Evolutionary conservation across 176 grass and related monocot genomes (phyloP), one percentile per base, ranked within the genome.

Genomic region (Zoysia pacifica): DNA sequence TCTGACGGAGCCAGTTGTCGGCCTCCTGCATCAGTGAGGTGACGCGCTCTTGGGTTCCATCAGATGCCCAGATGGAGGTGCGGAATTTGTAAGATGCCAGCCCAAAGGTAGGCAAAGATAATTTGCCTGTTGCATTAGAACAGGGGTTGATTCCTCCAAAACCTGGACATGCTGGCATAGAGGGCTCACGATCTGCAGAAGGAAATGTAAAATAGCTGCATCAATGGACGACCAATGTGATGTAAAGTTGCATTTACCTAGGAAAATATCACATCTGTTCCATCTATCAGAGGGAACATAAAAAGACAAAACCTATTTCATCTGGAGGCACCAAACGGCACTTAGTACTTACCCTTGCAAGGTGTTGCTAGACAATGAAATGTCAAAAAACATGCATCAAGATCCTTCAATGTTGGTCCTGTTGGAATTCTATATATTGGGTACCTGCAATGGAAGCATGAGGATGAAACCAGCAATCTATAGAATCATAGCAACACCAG

Each of bases 391-490:
- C 97, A 99, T 15, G 97, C 92, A 58, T 99, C 93, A 70, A 99
- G 88, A 70, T 99, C 97, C 87, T 90, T 95, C 83, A 99, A 77
- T n/a, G 97, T 96, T 36, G 97, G 97, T 40, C 97, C 97, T 73
- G 90, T 96, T 18, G 97, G 97, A 74, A 99, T 99, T 89, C 97
- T 89, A 84, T 99, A 99, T 86, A 99, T 99, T 40, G 97, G 97
- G 72, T 99, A 99, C 97, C 97, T 99, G 91, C 86, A 93, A 87
- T 28, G 58, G 81, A 81, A 90, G 85, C 78, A 86, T 7, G 72
- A 87, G 77, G 87, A 85, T 85, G 87, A 89, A 89, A 89, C 87
- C 87, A 89, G 78, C 62, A 89, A 87, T 52, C 82, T 76, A 94
- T 82, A 74, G 83, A 86, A 81, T 70, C 81, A 64, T 72, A 91